Base-by-base conservation (phyloP, 768 basidiomycete genomes). In the Trametes coccinea region DNA sequence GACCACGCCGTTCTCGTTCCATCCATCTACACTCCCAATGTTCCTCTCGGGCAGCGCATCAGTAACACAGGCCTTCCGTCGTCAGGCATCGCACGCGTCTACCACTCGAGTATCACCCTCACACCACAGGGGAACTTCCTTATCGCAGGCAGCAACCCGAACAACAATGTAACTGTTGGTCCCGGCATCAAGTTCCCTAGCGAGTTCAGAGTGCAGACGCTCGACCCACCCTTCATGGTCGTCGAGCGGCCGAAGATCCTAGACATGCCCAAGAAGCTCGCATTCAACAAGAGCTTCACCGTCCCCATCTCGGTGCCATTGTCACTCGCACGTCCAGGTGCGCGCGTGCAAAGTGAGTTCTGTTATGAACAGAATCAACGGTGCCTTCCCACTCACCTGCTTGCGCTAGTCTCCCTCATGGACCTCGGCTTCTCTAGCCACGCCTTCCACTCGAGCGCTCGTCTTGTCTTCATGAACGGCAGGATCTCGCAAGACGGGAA, bases 131-230 rank as follows among this genome's bases (percentile, higher is more conserved):
- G 86, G 5, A 80, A 82, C 56, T 74, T 93, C 56, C 84, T 93
- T 85, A 84, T 93, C 61, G 86, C 90, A n/a, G 91, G 91, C 34
- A 90, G 90, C 63, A 93, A 92, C 68, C 92, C 92, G 22, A 93
- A 93, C 72, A 72, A 90, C 62, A 89, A 92, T 72, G 77, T 89
- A 51, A 90, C 86, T 65, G 86, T 84, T 55, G 58, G 48, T 16
- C 27, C 62, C 2, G 62, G 30, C 65, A 66, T 83, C 43, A 77
- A 78, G 70, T 95, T 89, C 72, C 86, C 87, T 34, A 93, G 93
- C 22, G 92, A 96, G 72, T 95, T 95, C 71, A 80, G 93, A 51
- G 89, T 93, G 37, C 95, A 97, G 71, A 87, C 88, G 81, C 80
- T 96, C 66, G 81, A 80, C 62, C 95, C 96, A 0, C 90, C 90